Evolutionary conservation across 192 early-diverging fungal genomes (phyloP).

Genomic region (Podila horticola): DNA sequence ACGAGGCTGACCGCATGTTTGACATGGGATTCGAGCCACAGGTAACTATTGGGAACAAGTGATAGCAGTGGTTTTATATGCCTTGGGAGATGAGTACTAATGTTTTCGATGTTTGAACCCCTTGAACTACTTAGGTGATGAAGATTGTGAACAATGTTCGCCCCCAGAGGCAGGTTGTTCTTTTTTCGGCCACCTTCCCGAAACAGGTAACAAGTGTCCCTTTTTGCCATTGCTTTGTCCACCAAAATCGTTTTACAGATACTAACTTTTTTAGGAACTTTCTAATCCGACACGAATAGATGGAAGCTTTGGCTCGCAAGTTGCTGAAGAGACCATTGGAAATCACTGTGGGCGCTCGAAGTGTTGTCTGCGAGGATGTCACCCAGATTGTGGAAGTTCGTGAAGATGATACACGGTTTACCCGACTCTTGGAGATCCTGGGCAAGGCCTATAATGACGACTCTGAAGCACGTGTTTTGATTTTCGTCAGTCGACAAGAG

Average conservation of each 20-base stretch:
- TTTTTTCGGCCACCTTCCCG: constrained; percentile 97
- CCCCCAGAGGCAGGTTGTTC: constrained; percentile 86
- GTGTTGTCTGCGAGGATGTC: constrained; percentile 89
- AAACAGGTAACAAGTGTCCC: constrained; percentile 64
- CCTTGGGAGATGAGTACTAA: not conserved
- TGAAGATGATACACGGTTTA: constrained; percentile 85
- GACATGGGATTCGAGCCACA: constrained; percentile 99
- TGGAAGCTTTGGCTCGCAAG: constrained; percentile 95
- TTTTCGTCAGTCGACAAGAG: constrained; percentile 98
- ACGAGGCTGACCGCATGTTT: constrained; percentile 98
- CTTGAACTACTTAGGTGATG: constrained; percentile 73
- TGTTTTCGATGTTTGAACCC: not conserved
- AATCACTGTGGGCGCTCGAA: constrained; percentile 94
- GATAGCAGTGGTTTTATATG: not conserved
- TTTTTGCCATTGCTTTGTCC: not conserved
- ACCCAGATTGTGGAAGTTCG: constrained; percentile 91
- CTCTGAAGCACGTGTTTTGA: constrained; percentile 76
- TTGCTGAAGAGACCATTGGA: constrained; percentile 91
- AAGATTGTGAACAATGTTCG: constrained; percentile 94
- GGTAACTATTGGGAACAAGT: constrained; percentile 30
- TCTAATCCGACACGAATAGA: constrained; percentile 43
- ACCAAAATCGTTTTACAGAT: not conserved
- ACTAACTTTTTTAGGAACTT: not conserved
- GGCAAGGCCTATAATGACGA: constrained; percentile 82
- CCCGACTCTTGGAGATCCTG: constrained; percentile 87